Evolutionary conservation across 768 basidiomycete species (phyloP), one percentile per base, ranked within the genome.

Genomic region (Suillus subluteus): DNA sequence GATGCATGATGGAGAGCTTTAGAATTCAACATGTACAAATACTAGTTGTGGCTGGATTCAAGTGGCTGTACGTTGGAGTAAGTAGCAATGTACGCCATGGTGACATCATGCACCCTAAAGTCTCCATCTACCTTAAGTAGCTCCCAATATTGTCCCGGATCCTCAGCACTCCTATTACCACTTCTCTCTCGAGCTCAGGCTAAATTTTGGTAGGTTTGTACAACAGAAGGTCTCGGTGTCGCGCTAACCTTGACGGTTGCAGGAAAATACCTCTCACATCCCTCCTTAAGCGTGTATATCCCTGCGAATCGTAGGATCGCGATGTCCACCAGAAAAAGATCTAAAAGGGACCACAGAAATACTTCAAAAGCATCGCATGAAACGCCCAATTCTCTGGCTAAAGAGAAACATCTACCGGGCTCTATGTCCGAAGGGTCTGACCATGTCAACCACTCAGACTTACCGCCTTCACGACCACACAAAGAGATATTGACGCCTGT

Each of bases 401-500:
- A 43, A 43, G 41, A 32, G 30, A 61, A 43, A 30, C 6, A 21
- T 13, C 16, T 43, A 6, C 16, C 59, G 43, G 26, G 41, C 18
- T 18, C 59, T 21, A 43, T 43, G 40, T 43, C 40, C 6, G 40
- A 61, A 30, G 41, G 26, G 18, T 18, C 59, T 43, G 41, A 43
- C 26, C 59, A 61, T 13, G 41, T 61, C 26, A 32, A 18, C 26
- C 41, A 30, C 30, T 61, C 59, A 21, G 59, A 64, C 54, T 35
- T 64, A 9, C 63, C 63, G 12, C 63, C 63, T 32, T 16, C 63
- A 26, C 38, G 63, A 9, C 35, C 52, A 18, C 58, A 3, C 38
- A 64, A 64, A 21, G 58, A 43, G 26, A n/a, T 64, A 1, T 44
- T 43, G 18, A 32, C 8, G 35, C 37, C 58, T 8, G 65, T 66